These are phyloP conservation scores for Dendrobium officinale DNA, from an alignment of 106 monocot genomes.

Conservation along the genomic window DNA sequence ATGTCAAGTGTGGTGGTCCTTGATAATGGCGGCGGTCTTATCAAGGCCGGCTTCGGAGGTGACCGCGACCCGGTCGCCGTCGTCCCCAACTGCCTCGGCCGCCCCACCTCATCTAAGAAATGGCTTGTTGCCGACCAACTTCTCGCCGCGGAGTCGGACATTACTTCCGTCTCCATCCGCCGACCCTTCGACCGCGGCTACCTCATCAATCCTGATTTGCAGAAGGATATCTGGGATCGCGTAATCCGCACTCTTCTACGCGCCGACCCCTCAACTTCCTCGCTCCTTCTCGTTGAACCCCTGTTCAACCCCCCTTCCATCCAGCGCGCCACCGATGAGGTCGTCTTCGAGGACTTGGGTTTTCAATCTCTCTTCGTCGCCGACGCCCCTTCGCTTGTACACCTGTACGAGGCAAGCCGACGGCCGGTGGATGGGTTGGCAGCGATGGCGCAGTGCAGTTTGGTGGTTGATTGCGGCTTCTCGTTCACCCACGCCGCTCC, in stretches of 20 bases:
- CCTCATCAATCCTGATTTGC: conserved; percentile 71
- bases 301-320: conserved; percentile 68
- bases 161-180: conserved; percentile 61
- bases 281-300: conserved; percentile 91
- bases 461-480: conserved; percentile 96
- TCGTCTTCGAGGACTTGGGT: conserved; percentile 88
- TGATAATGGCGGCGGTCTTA: conserved; percentile 90
- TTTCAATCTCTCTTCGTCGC: conserved; percentile 67
- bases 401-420: conserved; percentile 72
- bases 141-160: conserved; percentile 50
- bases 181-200: conserved; percentile 95
- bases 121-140: conserved; percentile 77
- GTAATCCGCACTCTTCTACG: conserved; percentile 45
- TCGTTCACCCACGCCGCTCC: conserved; percentile 85
- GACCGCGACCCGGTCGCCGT: conserved; percentile 67
- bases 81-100: conserved; percentile 82
- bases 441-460: conserved; percentile 44
- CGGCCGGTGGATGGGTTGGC: conserved; percentile 9
- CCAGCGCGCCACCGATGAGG: conserved; percentile 76
- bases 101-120: conserved; percentile 32
- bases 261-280: conserved; percentile 37
- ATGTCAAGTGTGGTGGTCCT: conserved; percentile 61
- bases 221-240: conserved; percentile 80
- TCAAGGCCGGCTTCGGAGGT: conserved; percentile 88
- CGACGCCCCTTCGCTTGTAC: conserved; percentile 79